Base-by-base conservation (phyloP, 768 basidiomycete genomes). In the Tricholoma furcatifolium region DNA sequence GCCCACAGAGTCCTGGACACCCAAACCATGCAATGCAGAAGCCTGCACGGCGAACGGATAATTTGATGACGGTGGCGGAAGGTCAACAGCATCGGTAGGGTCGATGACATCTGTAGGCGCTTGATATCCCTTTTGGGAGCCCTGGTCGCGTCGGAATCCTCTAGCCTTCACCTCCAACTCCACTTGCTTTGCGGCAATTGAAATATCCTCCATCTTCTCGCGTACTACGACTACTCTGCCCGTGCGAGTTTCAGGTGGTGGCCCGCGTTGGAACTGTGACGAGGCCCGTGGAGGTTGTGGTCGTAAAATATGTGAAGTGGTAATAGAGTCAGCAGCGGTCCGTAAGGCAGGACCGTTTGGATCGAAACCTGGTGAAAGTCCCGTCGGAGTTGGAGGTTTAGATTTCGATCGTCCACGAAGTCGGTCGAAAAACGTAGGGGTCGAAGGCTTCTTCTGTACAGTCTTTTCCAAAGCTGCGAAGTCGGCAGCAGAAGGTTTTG, bases 81-180 rank as follows among this genome's bases (percentile, higher is more conserved):
- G 64, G 62, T 93, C 91, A 32, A 93, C 90, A 21, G 79, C 80
- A 61, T 92, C 91, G 21, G 91, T 93, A 10, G 91, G 91, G 68
- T 93, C 91, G 60, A 92, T 84, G 49, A 88, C 76, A 60, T 83
- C 65, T 62, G 82, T 78, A 56, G 77, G 66, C n/a, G 64, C 58
- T 47, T 66, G 61, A 53, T 68, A 65, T 55, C 68, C 70, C 62
- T 65, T 47, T 68, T 69, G 73, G n/a, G 74, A 68, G 27, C 63
- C 75, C 53, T 77, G 72, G 53, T 82, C 82, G 47, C 73, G 67
- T 49, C 73, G 68, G 31, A 73, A 72, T 17, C 74, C 78, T 20
- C 81, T 80, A 30, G 73, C 64, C 60, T 85, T 85, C 64, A 91
- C 72, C 50, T 90, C 87, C 55, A 82, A 78, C 60, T 91, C 87